Conservation (phyloP, 306 rosid species). For the Glycyrrhiza uralensis region DNA sequence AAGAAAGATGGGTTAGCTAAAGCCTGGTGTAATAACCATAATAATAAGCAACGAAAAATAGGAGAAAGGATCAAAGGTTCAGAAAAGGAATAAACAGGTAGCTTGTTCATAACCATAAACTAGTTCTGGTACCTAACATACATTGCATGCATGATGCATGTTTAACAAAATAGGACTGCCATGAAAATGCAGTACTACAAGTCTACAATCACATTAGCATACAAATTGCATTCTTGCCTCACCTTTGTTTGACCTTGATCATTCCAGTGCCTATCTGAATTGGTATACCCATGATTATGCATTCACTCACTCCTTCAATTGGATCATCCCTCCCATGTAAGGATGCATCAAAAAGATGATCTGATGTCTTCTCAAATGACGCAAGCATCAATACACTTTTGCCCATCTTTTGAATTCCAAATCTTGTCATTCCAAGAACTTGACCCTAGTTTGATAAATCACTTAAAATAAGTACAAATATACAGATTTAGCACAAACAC, state of each 20-base stretch:
- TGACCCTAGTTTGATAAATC: slow-evolving; percentile 57
- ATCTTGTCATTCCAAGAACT: slow-evolving; percentile 91
- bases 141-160: not conserved
- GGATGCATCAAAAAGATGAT: slow-evolving; percentile 72
- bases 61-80: not conserved
- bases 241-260: slow-evolving; percentile 86
- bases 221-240: slow-evolving; percentile 36
- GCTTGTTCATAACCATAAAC: too few relatives aligned
- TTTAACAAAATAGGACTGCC: not conserved
- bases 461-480: not conserved
- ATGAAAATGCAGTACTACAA: not conserved
- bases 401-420: slow-evolving; percentile 89
- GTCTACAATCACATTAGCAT: not conserved
- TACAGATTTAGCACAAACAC: not conserved
- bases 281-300: slow-evolving; percentile 93
- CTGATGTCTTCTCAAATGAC: slow-evolving; percentile 85
- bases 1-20: slow-evolving; percentile 22
- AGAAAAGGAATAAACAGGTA: not conserved
- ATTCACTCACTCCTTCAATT: slow-evolving; percentile 87
- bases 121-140: too few relatives aligned
- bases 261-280: slow-evolving; percentile 85
- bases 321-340: slow-evolving; percentile 65
- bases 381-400: slow-evolving; percentile 89
- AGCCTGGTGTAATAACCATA: not conserved
- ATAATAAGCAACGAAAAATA: not conserved